Evolutionary conservation across 108 stramenopile genomes (phyloP), one percentile per base, ranked within the genome.

Genomic region (Skeletonema marinoi): DNA sequence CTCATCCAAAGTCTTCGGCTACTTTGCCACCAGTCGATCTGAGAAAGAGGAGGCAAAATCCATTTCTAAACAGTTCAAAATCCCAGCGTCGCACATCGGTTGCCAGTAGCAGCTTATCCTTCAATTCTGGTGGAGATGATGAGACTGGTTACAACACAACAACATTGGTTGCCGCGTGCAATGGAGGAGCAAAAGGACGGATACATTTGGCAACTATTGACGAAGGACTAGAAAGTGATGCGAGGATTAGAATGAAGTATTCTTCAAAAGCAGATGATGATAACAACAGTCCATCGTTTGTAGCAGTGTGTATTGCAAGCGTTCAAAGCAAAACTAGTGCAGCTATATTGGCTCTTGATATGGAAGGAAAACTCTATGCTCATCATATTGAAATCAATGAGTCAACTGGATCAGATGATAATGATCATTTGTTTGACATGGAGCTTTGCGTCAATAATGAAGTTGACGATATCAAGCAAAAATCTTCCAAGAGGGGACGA

Each of bases 101-200:
- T 39, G 73, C 73, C 12, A 50, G 36, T 4, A 7, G 33, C 51
- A 74, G 54, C 21, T 58, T 17, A 58, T 42, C 42, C 4, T 46
- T 17, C 35, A 42, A 56, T 54, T 3, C 4, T 21, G 39, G n/a
- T 16, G 31, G 14, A 2, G n/a, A 60, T 39, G 21, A 54, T 56
- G 6, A 30, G 13, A 59, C 3, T 70, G 30, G 39, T 39, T 39
- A 46, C 32, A 50, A 71, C 65, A 46, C 48, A 11, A 36, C 69
- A 50, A 69, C 78, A 48, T 14, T 79, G 58, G 65, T 79, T 61
- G 78, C 71, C 70, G 48, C 71, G 2, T 79, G 78, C 41, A 71
- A 31, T 68, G 44, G 41, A n/a, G 36, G 29, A 60, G 31, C 51
- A 30, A 66, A 29, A 14, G 64, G 70, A 32, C 64, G 66, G 64